Base-by-base conservation (phyloP, 768 basidiomycete species). In the Holtermanniella nyarrowii region DNA sequence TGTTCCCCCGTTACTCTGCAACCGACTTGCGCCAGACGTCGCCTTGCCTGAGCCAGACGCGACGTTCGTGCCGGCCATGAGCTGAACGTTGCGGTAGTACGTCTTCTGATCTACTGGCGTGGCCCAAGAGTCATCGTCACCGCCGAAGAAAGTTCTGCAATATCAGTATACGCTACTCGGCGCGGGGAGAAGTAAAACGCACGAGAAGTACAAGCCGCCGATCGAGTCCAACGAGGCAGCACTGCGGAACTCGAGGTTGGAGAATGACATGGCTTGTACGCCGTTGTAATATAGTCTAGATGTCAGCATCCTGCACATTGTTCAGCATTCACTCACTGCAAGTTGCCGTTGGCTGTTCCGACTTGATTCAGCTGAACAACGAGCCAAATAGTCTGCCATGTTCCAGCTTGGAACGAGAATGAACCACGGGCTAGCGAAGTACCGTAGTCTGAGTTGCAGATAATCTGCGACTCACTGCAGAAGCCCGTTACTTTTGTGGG, bases 191-290 rank as follows among this genome's bases (percentile, higher is more conserved):
- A n/a, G n/a, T 21, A 12, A 21, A 46, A 70, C 81, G 69, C 52
- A 84, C 80, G 86, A 88, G 70, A 89, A 85, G 72, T 79, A 88
- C 44, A 88, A 69, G 5, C 88, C 86, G 26, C 81, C 82, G 7
- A 80, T 77, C 18, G 56, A 57, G 7, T 72, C 65, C 22, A 89
- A 72, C 22, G 71, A 69, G 20, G 76, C 67, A 25, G 71, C 75
- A 21, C 76, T 76, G 22, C 88, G 81, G 51, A 86, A 77, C 60
- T 82, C 80, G 20, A 89, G 73, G 58, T 80, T 76, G 23, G 75
- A 65, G 64, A 85, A 80, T 42, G 77, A 72, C 13, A 86, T 65
- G 2, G 78, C 84, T 43, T 76, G 76, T 2, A 79, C 74, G 61
- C 84, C 81, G 62, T 89, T 85, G 73, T 81, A 61, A 47, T 58